phyloP scores from a whole-genome alignment of 805 yeast genomes.

The Phaffomyces antillensis region DNA sequence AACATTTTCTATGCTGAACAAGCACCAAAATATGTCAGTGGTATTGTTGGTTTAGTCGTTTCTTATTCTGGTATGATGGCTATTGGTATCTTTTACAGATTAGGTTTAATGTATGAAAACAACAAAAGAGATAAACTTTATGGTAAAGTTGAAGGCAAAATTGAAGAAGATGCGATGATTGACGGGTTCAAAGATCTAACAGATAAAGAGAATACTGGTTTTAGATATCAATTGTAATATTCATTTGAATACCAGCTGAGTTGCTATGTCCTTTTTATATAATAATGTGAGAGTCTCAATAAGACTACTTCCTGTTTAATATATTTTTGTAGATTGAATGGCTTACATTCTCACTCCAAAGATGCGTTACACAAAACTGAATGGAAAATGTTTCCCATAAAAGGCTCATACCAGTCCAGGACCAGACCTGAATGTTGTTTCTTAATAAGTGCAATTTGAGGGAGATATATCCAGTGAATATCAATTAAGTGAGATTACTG shows the following conservation, averaged over 20 bases:
- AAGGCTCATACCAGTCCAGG: no score
- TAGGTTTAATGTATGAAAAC: slow-evolving; percentile 3
- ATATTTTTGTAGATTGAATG: no score
- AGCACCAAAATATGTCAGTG: slow-evolving; percentile 31
- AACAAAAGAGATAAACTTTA: slow-evolving; percentile 1
- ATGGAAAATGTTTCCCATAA: no score
- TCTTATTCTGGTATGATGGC: slow-evolving; percentile 2
- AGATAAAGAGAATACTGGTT: slow-evolving; percentile 4
- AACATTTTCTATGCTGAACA: slow-evolving; percentile 35
- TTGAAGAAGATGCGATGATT: slow-evolving; percentile 4
- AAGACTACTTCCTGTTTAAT: no score
- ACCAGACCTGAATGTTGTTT: no score
- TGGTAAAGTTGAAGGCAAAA: slow-evolving; percentile 3
- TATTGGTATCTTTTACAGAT: slow-evolving; percentile 3
- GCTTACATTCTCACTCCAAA: no score
- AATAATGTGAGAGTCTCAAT: no score
- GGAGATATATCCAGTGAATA: no score
- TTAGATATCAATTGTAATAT: slow-evolving; percentile 2
- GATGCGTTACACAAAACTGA: no score
- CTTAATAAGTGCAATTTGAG: no score
- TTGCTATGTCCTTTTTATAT: no score
- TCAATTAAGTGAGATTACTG: no score
- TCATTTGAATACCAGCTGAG: background rate
- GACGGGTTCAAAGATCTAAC: slow-evolving; percentile 5
- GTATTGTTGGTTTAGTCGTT: slow-evolving; percentile 4